Percentiles rank a stretch among this genome's conserved stretches.
Conservation (phyloP, 2,329 filamentous ascomycete genomes). For the Macrophomina phaseolina region DNA sequence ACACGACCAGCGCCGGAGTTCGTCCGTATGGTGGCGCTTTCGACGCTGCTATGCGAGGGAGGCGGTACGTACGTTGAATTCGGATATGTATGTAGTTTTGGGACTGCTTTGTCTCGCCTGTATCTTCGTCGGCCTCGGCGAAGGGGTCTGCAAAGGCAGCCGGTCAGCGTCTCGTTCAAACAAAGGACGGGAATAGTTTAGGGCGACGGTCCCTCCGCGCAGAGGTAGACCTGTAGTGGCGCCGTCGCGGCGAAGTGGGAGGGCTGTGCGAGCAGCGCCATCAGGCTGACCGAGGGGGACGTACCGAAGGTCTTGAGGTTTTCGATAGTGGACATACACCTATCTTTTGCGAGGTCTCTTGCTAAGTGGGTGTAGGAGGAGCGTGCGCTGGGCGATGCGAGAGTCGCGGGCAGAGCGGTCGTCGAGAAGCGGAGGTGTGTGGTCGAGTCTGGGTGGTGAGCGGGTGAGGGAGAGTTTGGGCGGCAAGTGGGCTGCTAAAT, state of each 20-base stretch:
- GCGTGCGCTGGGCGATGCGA: conserved; percentile 26
- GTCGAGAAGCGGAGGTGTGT: conserved; percentile 10
- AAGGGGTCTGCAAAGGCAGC: conserved; percentile 75
- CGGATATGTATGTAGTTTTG: conserved; percentile 99
- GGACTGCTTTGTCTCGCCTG: conserved; percentile 90
- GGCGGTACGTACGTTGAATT: conserved; percentile 83
- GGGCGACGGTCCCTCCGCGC: too few relatives aligned
- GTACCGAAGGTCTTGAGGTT: conserved; percentile 94
- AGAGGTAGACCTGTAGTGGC: not conserved
- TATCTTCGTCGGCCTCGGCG: conserved; percentile 99
- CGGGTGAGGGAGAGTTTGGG: conserved; percentile 15
- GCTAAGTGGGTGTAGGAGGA: conserved; percentile 36
- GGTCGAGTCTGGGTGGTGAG: conserved; percentile 15
- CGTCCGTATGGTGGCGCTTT: not conserved
- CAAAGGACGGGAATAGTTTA: not conserved
- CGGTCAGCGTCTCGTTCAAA: conserved; percentile 11
- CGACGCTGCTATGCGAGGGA: not conserved
- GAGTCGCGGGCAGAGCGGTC: conserved; percentile 19
- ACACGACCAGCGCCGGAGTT: not conserved
- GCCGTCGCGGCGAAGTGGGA: not conserved
- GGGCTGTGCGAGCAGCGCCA: not conserved
- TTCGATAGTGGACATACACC: conserved; percentile 96
- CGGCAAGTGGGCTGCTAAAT: conserved; percentile 13
- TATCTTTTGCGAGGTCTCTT: conserved; percentile 64
- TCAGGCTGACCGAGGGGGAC: conserved; percentile 44